Evolutionary conservation across 345 rosid species (phyloP).

Genomic region (Linum trigynum): DNA sequence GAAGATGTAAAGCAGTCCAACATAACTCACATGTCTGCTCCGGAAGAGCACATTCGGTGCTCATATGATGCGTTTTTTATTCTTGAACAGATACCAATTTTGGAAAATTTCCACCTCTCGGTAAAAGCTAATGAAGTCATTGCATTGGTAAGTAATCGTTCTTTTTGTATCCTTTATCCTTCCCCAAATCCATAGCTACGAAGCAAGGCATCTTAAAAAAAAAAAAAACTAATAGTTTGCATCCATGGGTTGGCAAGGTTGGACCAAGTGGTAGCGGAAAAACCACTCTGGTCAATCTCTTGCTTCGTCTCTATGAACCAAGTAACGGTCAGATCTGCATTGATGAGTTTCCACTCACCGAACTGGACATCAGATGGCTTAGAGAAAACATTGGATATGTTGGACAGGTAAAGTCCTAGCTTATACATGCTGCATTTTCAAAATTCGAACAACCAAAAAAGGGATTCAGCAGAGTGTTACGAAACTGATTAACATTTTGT

Average conservation of each 20-base stretch:
- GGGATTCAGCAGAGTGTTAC: background rate
- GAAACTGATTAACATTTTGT: background rate
- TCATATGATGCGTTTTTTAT: background rate
- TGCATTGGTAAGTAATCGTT: conserved; percentile 31
- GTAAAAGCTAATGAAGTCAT: conserved; percentile 33
- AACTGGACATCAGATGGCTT: conserved; percentile 34
- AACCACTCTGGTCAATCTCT: conserved; percentile 34
- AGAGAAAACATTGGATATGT: conserved; percentile 34
- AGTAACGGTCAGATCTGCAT: conserved; percentile 23
- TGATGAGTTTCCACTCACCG: conserved; percentile 19
- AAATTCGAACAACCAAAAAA: background rate
- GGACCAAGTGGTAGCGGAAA: conserved; percentile 47
- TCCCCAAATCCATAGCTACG: conserved; percentile 1
- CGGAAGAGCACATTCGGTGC: background rate
- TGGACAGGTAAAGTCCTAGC: conserved; percentile 28
- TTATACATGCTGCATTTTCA: background rate
- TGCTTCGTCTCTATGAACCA: conserved; percentile 39
- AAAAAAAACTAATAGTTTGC: background rate
- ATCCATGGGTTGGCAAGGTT: conserved; percentile 23
- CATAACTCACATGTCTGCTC: background rate
- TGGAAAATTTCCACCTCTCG: conserved; percentile 26
- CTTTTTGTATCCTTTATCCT: background rate
- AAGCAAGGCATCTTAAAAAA: background rate
- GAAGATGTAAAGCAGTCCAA: background rate
- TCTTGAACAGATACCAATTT: conserved; percentile 26